A percentile compares a stretch with the other conserved stretches of the same genome.
phyloP scores from a whole-genome alignment of 495 filamentous ascomycete genomes.

The Achaetomiella virescens region DNA sequence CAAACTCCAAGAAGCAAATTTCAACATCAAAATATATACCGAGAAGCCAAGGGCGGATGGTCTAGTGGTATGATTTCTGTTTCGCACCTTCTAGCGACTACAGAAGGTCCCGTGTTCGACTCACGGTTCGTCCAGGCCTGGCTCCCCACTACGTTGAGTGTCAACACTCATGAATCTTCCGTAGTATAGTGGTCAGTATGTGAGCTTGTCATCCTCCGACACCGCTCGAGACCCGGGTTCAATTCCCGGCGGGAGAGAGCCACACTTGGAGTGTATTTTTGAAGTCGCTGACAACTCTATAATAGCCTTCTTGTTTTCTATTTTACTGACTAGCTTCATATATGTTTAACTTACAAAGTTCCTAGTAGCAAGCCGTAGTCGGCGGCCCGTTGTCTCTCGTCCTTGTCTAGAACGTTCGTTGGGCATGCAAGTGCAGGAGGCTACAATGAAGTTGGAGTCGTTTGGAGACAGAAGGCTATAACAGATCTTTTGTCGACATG shows the following conservation, averaged over 20 bases:
- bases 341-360: too few relatives aligned
- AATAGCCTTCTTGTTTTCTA: background rate
- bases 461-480: too few relatives aligned
- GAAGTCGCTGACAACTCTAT: background rate
- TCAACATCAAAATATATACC: background rate
- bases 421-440: too few relatives aligned
- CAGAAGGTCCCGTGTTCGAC: slow-evolving; percentile 8
- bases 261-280: too few relatives aligned
- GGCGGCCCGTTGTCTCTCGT: too few relatives aligned
- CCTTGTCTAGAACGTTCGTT: too few relatives aligned
- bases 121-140: background rate
- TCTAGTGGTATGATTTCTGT: slow-evolving; percentile 1
- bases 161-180: background rate
- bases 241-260: background rate
- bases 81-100: background rate
- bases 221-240: too few relatives aligned
- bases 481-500: too few relatives aligned
- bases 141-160: background rate
- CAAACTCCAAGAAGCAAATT: background rate
- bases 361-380: too few relatives aligned
- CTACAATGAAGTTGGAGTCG: too few relatives aligned
- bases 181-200: background rate
- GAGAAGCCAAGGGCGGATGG: background rate
- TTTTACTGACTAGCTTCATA: too few relatives aligned
- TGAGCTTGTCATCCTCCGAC: background rate